phyloP scores from a whole-genome alignment of 148 eudicot genomes.

The Amaranthus cruentus region DNA sequence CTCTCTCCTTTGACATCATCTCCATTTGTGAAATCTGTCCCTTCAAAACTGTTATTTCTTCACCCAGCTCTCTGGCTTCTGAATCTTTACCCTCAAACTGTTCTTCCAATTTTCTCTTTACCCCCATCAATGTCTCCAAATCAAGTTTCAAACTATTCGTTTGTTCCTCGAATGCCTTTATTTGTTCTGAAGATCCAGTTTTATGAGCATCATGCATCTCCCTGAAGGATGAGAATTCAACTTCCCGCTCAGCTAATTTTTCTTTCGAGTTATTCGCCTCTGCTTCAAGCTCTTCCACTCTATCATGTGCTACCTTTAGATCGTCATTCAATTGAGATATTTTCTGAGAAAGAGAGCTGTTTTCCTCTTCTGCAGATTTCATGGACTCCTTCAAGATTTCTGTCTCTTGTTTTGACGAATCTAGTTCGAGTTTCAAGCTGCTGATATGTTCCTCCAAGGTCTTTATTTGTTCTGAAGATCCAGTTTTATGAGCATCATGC shows the following conservation, averaged over 20 bases:
- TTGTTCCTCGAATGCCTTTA: conserved; percentile 35
- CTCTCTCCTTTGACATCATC: conserved; percentile 36
- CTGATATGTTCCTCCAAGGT: conserved; percentile 30
- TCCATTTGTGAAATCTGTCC: conserved; percentile 26
- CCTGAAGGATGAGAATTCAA: conserved; percentile 34
- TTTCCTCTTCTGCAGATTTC: conserved; percentile 49
- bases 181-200: conserved; percentile 30
- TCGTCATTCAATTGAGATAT: conserved; percentile 46
- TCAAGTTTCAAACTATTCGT: conserved; percentile 32
- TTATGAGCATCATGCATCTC: conserved; percentile 37
- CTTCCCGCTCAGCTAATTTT: conserved; percentile 35
- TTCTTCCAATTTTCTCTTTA: conserved; percentile 40
- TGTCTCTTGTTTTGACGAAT: conserved; percentile 42
- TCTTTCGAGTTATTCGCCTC: conserved; percentile 37
- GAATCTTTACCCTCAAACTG: conserved; percentile 25
- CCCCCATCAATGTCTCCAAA: conserved; percentile 35
- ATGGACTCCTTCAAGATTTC: conserved; percentile 37
- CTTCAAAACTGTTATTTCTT: conserved; percentile 25
- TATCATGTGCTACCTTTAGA: conserved; percentile 33
- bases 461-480: conserved; percentile 29
- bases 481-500: conserved; percentile 33
- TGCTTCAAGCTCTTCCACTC: conserved; percentile 36
- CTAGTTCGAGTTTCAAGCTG: conserved; percentile 34
- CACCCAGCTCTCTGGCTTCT: conserved; percentile 25
- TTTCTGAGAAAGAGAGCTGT: conserved; percentile 41